Percentiles rank a stretch among this genome's conserved stretches.
Evolutionary conservation across 306 rosid genomes (phyloP).

Genomic region (Cucurbita pepo): DNA sequence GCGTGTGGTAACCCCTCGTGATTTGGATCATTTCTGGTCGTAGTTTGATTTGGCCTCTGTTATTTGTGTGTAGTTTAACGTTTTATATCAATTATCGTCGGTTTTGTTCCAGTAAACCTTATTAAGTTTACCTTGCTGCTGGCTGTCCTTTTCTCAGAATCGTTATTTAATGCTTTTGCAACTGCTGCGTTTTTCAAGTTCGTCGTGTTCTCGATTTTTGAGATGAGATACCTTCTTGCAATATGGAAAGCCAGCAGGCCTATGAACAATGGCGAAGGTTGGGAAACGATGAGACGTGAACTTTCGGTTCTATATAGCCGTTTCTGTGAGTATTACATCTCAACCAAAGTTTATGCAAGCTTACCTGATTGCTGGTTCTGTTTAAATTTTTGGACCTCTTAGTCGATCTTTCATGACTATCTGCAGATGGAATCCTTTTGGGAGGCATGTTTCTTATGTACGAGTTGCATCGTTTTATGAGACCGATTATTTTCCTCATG

Average conservation of each 20-base stretch:
- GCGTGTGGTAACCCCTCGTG: background rate
- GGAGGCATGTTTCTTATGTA: constrained; percentile 96
- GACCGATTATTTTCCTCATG: constrained; percentile 69
- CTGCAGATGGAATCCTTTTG: constrained; percentile 91
- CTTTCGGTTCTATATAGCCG: constrained; percentile 92
- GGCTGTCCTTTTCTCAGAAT: constrained; percentile 43
- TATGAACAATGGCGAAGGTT: constrained; percentile 78
- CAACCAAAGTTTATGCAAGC: background rate
- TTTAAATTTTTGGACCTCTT: constrained; percentile 8
- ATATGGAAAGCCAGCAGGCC: constrained; percentile 99
- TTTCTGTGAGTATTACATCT: constrained; percentile 58
- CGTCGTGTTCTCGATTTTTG: constrained; percentile 92
- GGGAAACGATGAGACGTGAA: constrained; percentile 98
- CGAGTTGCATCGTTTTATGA: constrained; percentile 73
- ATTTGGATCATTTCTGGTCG: background rate
- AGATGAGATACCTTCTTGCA: constrained; percentile 98
- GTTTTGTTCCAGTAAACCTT: background rate
- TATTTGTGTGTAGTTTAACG: background rate
- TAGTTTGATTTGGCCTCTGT: background rate
- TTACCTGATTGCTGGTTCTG: background rate
- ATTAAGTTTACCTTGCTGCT: constrained; percentile 10
- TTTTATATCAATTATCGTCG: background rate
- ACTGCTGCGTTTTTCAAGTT: constrained; percentile 99
- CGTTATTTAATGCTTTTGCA: constrained; percentile 93
- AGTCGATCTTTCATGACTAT: constrained; percentile 6